phyloP scores from a whole-genome alignment of 2,329 filamentous ascomycete genomes.

The Diplocarpon mali region DNA sequence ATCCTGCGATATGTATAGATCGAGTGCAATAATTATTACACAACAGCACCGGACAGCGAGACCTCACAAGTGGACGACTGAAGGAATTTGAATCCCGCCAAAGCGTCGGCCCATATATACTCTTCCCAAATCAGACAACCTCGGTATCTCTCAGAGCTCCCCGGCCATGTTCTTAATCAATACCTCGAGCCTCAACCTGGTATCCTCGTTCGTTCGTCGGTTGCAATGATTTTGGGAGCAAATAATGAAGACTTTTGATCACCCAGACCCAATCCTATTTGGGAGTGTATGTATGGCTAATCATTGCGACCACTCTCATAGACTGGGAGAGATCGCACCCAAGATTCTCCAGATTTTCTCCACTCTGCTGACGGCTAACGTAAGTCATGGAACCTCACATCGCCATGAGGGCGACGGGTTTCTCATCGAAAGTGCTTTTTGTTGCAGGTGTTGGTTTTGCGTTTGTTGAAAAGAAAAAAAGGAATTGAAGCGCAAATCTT shows the following conservation, averaged over 20 bases:
- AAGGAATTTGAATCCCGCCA: too few relatives aligned
- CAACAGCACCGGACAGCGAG: too few relatives aligned
- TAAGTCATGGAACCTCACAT: slow-evolving; percentile 25
- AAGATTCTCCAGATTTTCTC: slow-evolving; percentile 24
- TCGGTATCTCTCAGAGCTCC: too few relatives aligned
- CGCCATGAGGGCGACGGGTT: slow-evolving; percentile 21
- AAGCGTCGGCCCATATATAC: too few relatives aligned
- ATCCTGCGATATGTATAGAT: too few relatives aligned
- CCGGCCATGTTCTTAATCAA: too few relatives aligned
- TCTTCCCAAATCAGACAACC: too few relatives aligned
- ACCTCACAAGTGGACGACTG: too few relatives aligned
- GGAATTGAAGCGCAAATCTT: neutral
- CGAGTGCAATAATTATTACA: too few relatives aligned
- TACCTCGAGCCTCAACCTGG: too few relatives aligned
- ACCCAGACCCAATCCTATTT: neutral
- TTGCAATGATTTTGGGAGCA: neutral
- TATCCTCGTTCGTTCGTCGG: neutral
- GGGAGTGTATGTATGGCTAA: slow-evolving; percentile 20
- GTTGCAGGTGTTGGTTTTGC: slow-evolving; percentile 5
- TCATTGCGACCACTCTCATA: slow-evolving; percentile 25
- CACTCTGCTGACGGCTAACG: slow-evolving; percentile 25
- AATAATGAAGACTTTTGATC: neutral
- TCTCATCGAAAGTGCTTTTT: slow-evolving; percentile 26
- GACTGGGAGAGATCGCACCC: slow-evolving; percentile 23
- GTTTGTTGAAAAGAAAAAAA: neutral